Base-by-base conservation (phyloP, 768 basidiomycete genomes). In the Polyporus arcularius region DNA sequence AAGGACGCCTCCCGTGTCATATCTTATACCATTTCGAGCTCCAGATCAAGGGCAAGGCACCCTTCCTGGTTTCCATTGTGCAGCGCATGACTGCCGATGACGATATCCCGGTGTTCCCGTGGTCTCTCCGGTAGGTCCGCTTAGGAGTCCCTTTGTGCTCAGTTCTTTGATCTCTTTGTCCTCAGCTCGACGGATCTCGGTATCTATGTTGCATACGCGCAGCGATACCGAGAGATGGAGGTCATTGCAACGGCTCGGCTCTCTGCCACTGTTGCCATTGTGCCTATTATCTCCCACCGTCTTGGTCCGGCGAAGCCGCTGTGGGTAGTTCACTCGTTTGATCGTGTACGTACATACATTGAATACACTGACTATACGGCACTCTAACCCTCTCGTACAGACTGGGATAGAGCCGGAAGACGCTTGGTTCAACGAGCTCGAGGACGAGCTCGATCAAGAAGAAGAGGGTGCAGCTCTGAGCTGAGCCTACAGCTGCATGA, bases 261-360 rank as follows among this genome's bases (percentile, higher is more conserved):
- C 2, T 10, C 54, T 1, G 54, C 43, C 3, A 2, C 45, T 2
- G 40, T 55, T n/a, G 54, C 54, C 2, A 21, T 55, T 3, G 35
- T 55, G 2, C 54, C 54, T 1, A 6, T 55, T 15, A 11, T n/a
- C 15, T 46, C 30, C 7, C 42, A 47, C 16, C 30, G 15, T 6
- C 54, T 45, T 4, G 54, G 54, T 2, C 30, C 2, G 2, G 54
- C 15, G 4, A 26, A 35, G 3, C 54, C 54, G 18, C 28, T 55
- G 2, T 55, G 43, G 42, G 54, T n/a, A 3, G 54, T 55, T 2
- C 54, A 55, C n/a, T 55, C 54, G 8, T 55, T 55, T 35, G 54
- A 55, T 18, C 2, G 54, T 5, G 54, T 55, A 55, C 15, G 28
- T 46, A 14, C 30, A 9, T 31, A 9, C 31, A 32, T 18, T n/a